These are phyloP conservation scores for Paraleonurus japonicus DNA, from an alignment of 257 asterid species.

Conservation along the genomic window DNA sequence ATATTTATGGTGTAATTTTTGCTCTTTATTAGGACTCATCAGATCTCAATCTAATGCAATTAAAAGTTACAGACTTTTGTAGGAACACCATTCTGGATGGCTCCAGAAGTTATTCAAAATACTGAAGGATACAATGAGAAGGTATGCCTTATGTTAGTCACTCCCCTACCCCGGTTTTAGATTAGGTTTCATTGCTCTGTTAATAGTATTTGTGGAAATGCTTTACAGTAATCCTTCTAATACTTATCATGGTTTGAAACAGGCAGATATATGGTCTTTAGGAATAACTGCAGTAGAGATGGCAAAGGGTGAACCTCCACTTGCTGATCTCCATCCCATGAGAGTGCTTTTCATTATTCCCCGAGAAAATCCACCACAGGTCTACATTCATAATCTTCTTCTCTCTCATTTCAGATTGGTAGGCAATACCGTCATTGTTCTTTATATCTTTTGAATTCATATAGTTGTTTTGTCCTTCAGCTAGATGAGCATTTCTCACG, in stretches of 20 bases:
- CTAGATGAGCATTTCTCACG: slow-evolving; percentile 98
- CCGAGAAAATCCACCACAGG: slow-evolving; percentile 99
- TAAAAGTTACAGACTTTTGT: slow-evolving; percentile 87
- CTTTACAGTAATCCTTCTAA: not conserved
- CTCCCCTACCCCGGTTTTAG: not conserved
- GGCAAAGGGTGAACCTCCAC: slow-evolving; percentile 99
- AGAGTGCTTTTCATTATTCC: slow-evolving; percentile 99
- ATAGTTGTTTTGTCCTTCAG: slow-evolving; percentile 49
- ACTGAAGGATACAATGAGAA: slow-evolving; percentile 98
- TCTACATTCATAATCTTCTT: slow-evolving; percentile 30
- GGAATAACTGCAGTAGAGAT: slow-evolving; percentile 98
- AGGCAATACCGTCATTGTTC: slow-evolving; percentile 2
- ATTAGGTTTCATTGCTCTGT: not conserved
- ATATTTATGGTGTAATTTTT: slow-evolving; percentile 22
- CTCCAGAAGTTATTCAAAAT: slow-evolving; percentile 99
- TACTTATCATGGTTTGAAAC: slow-evolving; percentile 33
- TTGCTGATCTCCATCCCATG: slow-evolving; percentile 99
- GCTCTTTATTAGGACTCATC: slow-evolving; percentile 29
- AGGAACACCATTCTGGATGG: slow-evolving; percentile 99
- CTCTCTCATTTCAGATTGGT: slow-evolving; percentile 14
- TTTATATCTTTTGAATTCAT: slow-evolving; percentile 21
- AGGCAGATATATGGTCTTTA: slow-evolving; percentile 99
- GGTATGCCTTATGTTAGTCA: slow-evolving; percentile 45
- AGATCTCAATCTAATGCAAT: slow-evolving; percentile 49
- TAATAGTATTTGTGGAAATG: slow-evolving; percentile 5